Percentiles rank a stretch among this genome's conserved stretches.
Evolutionary conservation across 1,139 yeast genomes (phyloP).

Genomic region (Magnusiomyces magnusii): DNA sequence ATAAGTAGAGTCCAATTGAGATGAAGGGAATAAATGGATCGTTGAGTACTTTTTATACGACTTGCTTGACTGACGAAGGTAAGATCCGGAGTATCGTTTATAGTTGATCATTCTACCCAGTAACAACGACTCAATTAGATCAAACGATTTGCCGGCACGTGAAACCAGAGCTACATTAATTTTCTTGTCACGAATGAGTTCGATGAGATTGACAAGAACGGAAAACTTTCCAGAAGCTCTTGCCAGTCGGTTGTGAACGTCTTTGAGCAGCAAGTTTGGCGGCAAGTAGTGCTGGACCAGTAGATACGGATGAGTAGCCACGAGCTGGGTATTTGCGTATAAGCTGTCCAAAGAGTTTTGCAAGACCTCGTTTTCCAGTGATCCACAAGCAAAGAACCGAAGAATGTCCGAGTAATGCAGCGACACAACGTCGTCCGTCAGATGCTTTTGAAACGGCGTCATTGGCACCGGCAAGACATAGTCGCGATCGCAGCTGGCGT

Average conservation of each 20-base stretch:
- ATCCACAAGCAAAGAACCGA: conserved; percentile 68
- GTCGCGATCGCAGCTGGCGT: conserved; percentile 33
- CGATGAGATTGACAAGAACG: conserved; percentile 48
- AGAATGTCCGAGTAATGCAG: conserved; percentile 85
- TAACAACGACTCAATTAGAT: conserved; percentile 68
- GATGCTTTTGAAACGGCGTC: conserved; percentile 80
- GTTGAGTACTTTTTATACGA: conserved; percentile 24
- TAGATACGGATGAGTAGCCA: conserved; percentile 83
- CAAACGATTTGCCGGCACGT: conserved; percentile 58
- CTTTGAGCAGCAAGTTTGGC: conserved; percentile 66
- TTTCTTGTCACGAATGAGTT: conserved; percentile 36
- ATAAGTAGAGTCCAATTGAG: conserved; percentile 25
- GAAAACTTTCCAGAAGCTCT: conserved; percentile 84
- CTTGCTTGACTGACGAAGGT: conserved; percentile 20
- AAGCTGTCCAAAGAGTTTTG: conserved; percentile 55
- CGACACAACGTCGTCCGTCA: conserved; percentile 89
- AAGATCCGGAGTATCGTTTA: conserved; percentile 55
- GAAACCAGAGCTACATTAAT: conserved; percentile 46
- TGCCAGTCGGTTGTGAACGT: conserved; percentile 64
- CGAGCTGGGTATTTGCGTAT: conserved; percentile 65
- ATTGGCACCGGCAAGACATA: conserved; percentile 80
- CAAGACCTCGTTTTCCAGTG: conserved; percentile 38
- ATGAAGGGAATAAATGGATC: conserved; percentile 32
- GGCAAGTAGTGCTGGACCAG: conserved; percentile 84
- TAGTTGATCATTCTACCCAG: conserved; percentile 62